Evolutionary conservation across 805 yeast species (phyloP).

Genomic region (Suhomyces tanzawaensis): DNA sequence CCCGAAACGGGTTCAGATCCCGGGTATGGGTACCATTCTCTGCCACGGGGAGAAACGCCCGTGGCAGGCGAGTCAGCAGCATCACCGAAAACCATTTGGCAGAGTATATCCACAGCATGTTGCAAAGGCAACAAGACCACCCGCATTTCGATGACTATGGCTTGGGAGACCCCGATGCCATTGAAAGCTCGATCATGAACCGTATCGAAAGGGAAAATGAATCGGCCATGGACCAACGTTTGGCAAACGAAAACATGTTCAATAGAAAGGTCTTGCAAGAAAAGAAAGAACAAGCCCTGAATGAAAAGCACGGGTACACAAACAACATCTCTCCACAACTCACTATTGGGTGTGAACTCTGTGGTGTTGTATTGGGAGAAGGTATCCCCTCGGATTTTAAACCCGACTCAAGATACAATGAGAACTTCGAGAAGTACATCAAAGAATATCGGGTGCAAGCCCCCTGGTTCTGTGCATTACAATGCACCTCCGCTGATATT

Average conservation of each 20-base stretch:
- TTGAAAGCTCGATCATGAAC: slow-evolving; percentile 34
- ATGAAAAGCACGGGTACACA: slow-evolving; percentile 28
- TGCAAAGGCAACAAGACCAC: slow-evolving; percentile 2
- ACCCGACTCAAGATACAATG: slow-evolving; percentile 32
- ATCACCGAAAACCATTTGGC: neutral
- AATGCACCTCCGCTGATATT: slow-evolving; percentile 52
- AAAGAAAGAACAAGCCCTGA: slow-evolving; percentile 25
- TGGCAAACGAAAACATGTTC: slow-evolving; percentile 28
- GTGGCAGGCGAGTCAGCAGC: neutral
- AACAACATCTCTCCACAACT: slow-evolving; percentile 22
- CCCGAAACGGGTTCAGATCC: neutral
- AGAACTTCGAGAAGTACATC: slow-evolving; percentile 23
- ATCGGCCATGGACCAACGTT: slow-evolving; percentile 29
- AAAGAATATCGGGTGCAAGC: slow-evolving; percentile 42
- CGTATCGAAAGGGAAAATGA: slow-evolving; percentile 43
- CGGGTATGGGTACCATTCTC: slow-evolving; percentile 2
- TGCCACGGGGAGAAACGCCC: slow-evolving; percentile 1
- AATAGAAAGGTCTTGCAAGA: slow-evolving; percentile 29
- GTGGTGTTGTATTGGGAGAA: slow-evolving; percentile 70
- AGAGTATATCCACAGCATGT: slow-evolving; percentile 1
- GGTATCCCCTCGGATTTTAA: slow-evolving; percentile 61
- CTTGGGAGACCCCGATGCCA: slow-evolving; percentile 5
- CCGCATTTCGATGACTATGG: neutral
- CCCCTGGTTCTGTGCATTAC: slow-evolving; percentile 59
- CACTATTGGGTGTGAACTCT: slow-evolving; percentile 50